Percentiles rank a stretch among this genome's conserved stretches.
Evolutionary conservation across 2,329 filamentous ascomycete species (phyloP).

Genomic region (Fusarium concolor): DNA sequence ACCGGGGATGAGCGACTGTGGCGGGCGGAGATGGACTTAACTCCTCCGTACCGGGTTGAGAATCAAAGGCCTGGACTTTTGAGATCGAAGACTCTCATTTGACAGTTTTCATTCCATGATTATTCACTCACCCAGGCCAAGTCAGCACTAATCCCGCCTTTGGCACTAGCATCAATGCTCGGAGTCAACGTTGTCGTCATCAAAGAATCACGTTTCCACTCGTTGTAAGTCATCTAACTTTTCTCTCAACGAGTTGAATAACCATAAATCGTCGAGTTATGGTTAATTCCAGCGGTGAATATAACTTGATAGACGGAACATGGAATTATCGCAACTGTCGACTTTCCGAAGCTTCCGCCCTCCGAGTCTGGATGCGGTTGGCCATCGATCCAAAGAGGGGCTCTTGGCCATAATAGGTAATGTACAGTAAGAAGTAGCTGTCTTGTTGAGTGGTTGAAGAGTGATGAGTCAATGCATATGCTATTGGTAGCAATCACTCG

Average conservation of each 20-base stretch:
- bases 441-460: constrained; percentile 2
- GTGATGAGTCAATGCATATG: constrained; percentile 2
- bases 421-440: neutral
- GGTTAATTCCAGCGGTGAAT: constrained; percentile 1
- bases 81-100: constrained; percentile 9
- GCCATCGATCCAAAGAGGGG: constrained; percentile 6
- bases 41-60: neutral
- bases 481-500: constrained; percentile 5
- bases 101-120: constrained; percentile 13
- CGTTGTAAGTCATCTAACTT: neutral
- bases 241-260: constrained; percentile 12
- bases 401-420: neutral
- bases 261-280: constrained; percentile 20
- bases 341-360: constrained; percentile 20
- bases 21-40: constrained; percentile 8
- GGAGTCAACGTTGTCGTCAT: constrained; percentile 30
- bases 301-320: neutral
- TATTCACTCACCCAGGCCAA: constrained; percentile 16
- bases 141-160: constrained; percentile 37
- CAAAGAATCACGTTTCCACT: constrained; percentile 15
- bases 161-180: constrained; percentile 9
- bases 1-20: constrained; percentile 16
- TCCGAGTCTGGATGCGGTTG: neutral
- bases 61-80: neutral
- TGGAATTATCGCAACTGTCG: neutral